A percentile compares a stretch with the other conserved stretches of the same genome.
Evolutionary conservation across 805 yeast species (phyloP).

Genomic region (Ogataea glucozyma): DNA sequence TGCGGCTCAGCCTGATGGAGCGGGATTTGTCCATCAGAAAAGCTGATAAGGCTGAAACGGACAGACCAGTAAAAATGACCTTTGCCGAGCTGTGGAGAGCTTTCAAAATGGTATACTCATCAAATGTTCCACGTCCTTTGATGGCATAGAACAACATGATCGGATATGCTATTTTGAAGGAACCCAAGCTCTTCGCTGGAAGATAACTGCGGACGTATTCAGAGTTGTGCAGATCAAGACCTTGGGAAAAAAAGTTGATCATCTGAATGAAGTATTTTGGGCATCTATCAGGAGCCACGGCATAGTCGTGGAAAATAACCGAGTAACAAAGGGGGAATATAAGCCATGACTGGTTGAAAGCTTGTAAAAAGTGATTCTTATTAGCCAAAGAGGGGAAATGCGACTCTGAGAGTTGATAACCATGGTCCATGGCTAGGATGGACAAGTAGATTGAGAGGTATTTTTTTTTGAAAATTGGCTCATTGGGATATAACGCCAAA

Average conservation of each 20-base stretch:
- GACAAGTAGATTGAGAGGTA: constrained; percentile 22
- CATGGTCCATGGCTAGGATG: constrained; percentile 19
- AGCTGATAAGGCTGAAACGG: constrained; percentile 11
- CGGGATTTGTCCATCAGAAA: constrained; percentile 5
- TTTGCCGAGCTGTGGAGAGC: constrained; percentile 12
- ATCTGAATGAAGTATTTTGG: constrained; percentile 19
- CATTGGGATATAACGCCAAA: constrained; percentile 18
- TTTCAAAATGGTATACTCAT: constrained; percentile 10
- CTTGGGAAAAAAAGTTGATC: constrained; percentile 9
- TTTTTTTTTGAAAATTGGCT: constrained; percentile 16
- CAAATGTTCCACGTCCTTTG: constrained; percentile 7
- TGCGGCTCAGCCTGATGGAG: background rate
- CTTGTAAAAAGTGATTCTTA: constrained; percentile 8
- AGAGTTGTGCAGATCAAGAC: background rate
- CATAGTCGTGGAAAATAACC: constrained; percentile 16
- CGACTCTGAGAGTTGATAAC: constrained; percentile 21
- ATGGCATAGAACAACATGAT: constrained; percentile 10
- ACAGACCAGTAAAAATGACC: constrained; percentile 14
- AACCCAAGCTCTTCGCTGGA: constrained; percentile 13
- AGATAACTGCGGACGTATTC: constrained; percentile 4
- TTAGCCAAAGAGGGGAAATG: constrained; percentile 8
- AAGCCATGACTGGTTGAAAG: constrained; percentile 22
- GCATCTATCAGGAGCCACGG: constrained; percentile 15
- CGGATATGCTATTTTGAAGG: constrained; percentile 21
- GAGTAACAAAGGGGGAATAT: constrained; percentile 26